Base-by-base conservation (phyloP, 179 eudicot species). In the Dionaea muscipula region DNA sequence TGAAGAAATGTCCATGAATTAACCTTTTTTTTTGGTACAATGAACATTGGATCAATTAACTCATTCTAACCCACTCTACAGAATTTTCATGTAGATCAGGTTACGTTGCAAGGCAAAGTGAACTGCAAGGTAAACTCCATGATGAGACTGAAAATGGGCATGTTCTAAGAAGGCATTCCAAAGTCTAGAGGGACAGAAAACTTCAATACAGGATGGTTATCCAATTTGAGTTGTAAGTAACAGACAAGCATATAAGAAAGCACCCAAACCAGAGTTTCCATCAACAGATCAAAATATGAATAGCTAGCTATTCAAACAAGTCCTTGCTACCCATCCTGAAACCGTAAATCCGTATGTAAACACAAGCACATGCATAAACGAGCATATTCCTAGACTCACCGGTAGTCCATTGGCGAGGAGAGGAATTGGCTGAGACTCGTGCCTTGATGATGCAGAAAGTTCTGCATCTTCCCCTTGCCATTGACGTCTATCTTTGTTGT, bases 391-490 rank as follows among this genome's bases (percentile, higher is more conserved):
- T 61, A 50, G 25, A 75, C 86, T 55, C 73, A 88, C 96, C 62
- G 78, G 64, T 49, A 73, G 85, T 35, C 94, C 94, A 72, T 81
- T 74, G 51, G 94, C 85, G 46, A 85, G 91, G 61, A 78, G 88
- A 62, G 82, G 95, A 63, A 85, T 76, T 7, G 93, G 88, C 63
- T 80, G 91, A 66, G 86, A 72, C 65, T 81, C 95, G 66, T 75
- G 93, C 67, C 86, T 68, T 40, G 93, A 81, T 46, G 96, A 88
- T 53, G 80, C 79, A 51, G 93, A 81, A 47, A 81, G 75, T 22
- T 81, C 84, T 18, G 73, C 73, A 63, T 88, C 88, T 26, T 75
- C 86, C 41, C 84, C 85, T 47, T 81, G 84, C 91, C 91, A 81
- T 57, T 80, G 83, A 40, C 65, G 75, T 61, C 80, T 82, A 9